Evolutionary conservation across 345 rosid genomes (phyloP), one percentile per base, ranked within the genome.

Genomic region (Citrus cavaleriei): DNA sequence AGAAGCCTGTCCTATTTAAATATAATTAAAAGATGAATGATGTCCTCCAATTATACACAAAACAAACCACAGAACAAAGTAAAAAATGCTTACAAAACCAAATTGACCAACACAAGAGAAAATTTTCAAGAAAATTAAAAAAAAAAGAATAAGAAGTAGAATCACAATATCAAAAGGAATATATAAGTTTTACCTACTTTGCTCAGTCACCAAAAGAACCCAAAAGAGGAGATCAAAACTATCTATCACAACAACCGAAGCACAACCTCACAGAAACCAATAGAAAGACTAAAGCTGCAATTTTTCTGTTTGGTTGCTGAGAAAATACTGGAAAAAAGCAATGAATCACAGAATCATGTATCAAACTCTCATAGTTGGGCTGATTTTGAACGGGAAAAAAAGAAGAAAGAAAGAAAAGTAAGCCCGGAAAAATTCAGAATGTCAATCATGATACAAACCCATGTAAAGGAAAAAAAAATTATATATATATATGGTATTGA

Each of bases 181-280:
- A 76, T 77, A 16, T 46, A 46, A 61, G 25, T 80, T 71, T 80
- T 68, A 84, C 85, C 87, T 81, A 76, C 55, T 69, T 61, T 13
- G 38, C 32, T 68, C 75, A 75, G 25, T 76, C 75, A 67, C 59
- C 70, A 80, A 63, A 78, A 83, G 42, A 69, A 71, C 30, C 60
- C 42, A 55, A 42, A 80, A 30, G 7, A 59, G 40, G 40, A 76
- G 55, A 73, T 76, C 28, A 76, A 72, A 73, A 54, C 40, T 21
- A 73, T 49, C 28, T 18, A 68, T 14, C 46, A 75, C 68, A 28
- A 2, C 46, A 75, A n/a, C 71, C 10, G 5, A 75, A 51, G 49
- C 61, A 22, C 14, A 35, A 32, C 42, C 62, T 65, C 63, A 32
- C 78, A 75, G 9, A 51, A 65, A 14, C 24, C 13, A 4, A 54